phyloP scores from a whole-genome alignment of 2,329 filamentous ascomycete genomes.

The Botrytis hyacinthi region DNA sequence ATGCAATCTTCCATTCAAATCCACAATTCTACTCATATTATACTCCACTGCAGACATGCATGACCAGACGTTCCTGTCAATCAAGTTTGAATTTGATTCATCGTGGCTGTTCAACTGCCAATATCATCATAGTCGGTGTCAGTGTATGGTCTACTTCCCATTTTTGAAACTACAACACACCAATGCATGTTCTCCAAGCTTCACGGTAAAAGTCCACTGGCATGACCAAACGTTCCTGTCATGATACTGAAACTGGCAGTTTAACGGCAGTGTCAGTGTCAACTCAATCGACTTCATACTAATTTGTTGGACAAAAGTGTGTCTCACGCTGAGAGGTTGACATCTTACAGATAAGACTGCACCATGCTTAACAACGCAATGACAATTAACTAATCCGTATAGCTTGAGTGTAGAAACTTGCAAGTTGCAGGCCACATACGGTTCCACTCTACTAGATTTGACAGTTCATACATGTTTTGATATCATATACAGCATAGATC shows the following conservation, averaged over 20 bases:
- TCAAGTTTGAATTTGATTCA: not conserved
- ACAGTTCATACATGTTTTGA: not conserved
- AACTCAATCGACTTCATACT: not conserved
- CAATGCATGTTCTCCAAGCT: not conserved
- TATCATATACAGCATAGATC: not conserved
- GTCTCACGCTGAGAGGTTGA: slow-evolving; percentile 9
- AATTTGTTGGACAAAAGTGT: not conserved
- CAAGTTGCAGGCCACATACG: not conserved
- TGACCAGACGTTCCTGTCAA: not conserved
- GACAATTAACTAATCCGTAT: not conserved
- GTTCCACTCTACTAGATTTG: slow-evolving; percentile 1
- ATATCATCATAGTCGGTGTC: not conserved
- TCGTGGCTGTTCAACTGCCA: not conserved
- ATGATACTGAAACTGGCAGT: not conserved
- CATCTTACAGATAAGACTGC: not conserved
- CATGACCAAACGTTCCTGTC: not conserved
- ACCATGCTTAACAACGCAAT: not conserved
- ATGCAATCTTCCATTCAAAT: not conserved
- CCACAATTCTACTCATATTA: not conserved
- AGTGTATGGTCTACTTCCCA: not conserved
- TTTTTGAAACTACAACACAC: slow-evolving; percentile 1
- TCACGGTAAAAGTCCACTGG: not conserved
- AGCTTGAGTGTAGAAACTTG: not conserved
- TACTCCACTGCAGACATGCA: not conserved
- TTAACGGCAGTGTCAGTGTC: not conserved